These are phyloP conservation scores for Aspergillus taichungensis DNA, from an alignment of 495 filamentous ascomycete genomes.

Conservation along the genomic window DNA sequence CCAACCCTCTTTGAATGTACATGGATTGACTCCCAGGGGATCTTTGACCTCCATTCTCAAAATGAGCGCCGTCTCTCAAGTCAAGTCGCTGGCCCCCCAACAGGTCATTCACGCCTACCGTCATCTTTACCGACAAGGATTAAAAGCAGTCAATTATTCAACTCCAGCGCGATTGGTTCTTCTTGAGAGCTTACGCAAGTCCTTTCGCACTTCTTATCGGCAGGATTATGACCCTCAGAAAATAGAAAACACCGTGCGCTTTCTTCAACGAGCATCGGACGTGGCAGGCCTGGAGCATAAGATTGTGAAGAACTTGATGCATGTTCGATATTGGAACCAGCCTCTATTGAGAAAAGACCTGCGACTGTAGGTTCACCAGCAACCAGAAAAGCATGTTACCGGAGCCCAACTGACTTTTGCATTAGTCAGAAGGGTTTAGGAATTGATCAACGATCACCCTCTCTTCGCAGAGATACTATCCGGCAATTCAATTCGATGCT, in stretches of 20 bases:
- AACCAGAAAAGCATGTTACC: no score
- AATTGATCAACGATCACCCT: slow-evolving; percentile 17
- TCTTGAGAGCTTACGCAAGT: slow-evolving; percentile 52
- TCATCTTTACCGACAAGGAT: slow-evolving; percentile 58
- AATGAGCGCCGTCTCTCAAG: no score
- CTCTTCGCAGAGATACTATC: slow-evolving; percentile 30
- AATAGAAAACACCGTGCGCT: slow-evolving; percentile 66
- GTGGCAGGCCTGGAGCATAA: slow-evolving; percentile 67
- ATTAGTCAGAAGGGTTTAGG: slow-evolving; percentile 24
- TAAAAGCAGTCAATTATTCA: slow-evolving; percentile 75
- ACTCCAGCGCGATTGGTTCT: slow-evolving; percentile 63
- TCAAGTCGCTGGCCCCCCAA: slow-evolving; percentile 5
- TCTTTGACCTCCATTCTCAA: neutral
- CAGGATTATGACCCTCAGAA: slow-evolving; percentile 48
- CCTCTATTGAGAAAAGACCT: slow-evolving; percentile 26
- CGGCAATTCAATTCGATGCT: slow-evolving; percentile 58
- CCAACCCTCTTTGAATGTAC: no score
- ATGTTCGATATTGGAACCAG: slow-evolving; percentile 51
- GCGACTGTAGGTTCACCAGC: slow-evolving; percentile 24
- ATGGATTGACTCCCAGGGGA: neutral
- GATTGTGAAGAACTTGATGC: slow-evolving; percentile 66
- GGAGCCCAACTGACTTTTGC: slow-evolving; percentile 4
- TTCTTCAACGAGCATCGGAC: slow-evolving; percentile 61
- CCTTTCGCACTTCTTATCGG: slow-evolving; percentile 54
- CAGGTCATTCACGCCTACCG: slow-evolving; percentile 71